Conservation (phyloP, 176 grass and related monocot species). For the Musa beccarii region DNA sequence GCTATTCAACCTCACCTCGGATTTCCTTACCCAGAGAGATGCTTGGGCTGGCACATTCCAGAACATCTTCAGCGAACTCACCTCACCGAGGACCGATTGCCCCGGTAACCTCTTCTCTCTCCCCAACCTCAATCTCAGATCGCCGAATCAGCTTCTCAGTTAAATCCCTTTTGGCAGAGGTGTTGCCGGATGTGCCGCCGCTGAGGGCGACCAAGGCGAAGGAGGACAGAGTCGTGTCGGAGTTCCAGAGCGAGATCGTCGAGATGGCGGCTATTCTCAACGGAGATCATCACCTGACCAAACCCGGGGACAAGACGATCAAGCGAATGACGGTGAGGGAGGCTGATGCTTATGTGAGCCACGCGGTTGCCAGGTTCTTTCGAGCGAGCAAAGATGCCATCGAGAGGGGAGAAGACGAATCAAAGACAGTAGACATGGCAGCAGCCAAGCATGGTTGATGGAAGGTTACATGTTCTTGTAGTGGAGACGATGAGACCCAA, state of each 20-base stretch:
- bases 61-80: background rate
- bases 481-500: no score
- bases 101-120: background rate
- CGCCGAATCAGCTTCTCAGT: background rate
- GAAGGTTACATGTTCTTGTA: background rate
- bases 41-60: conserved; percentile 13
- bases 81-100: conserved; percentile 14
- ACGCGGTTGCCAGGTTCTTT: conserved; percentile 1
- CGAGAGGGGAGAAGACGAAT: background rate
- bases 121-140: background rate
- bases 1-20: conserved; percentile 12
- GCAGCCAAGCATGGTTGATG: background rate
- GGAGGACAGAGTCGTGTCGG: conserved; percentile 1
- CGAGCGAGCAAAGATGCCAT: conserved; percentile 5
- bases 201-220: background rate
- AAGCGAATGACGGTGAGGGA: conserved; percentile 1
- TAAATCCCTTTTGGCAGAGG: background rate
- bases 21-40: conserved; percentile 17
- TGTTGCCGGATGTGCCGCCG: background rate
- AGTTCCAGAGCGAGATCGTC: conserved; percentile 11
- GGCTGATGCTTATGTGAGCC: conserved; percentile 2
- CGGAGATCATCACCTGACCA: background rate
- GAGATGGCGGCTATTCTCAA: conserved; percentile 6
- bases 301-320: background rate
- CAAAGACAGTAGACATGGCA: background rate